Evolutionary conservation across 148 eudicot species (phyloP), one percentile per base, ranked within the genome.

Genomic region (Polygonum aviculare): DNA sequence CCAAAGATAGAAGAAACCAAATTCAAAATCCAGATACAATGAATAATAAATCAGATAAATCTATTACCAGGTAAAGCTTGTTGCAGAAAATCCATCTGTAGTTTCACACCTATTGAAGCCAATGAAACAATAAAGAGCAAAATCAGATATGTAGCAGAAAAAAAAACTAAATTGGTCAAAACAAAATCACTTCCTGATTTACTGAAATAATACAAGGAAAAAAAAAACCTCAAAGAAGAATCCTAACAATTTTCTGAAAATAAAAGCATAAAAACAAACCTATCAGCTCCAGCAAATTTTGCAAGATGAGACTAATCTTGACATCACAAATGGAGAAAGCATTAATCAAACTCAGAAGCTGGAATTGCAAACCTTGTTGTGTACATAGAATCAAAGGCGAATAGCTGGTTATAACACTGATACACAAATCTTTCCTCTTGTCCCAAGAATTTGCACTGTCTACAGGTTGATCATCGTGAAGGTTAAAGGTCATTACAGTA

Each of bases 381-480:
- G 98, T 95, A 79, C 98, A 95, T 19, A 95, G 86, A 70, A 95
- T 89, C 48, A 87, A 84, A 0, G 98, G 98, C 18, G 94, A 89
- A 78, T 92, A 92, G 79, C 97, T 95, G n/a, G 98, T 92, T 26
- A 92, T 84, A 50, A 95, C 94, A 60, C 94, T 90, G 31, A 90
- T 79, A 81, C 98, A 94, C 83, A 94, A 79, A 85, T 90, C 97
- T 77, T 88, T 92, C 87, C 98, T 88, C 80, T 86, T 90, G n/a
- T 86, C 89, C 98, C 98, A 94, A 74, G 96, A 92, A 80, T 90
- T 88, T 16, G 91, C 90, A 78, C 92, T 90, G 63, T 88, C 96
- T 74, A 84, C 88, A 55, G 85, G 77, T 78, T 94, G 91, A 82
- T 90, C 98, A 74, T 94, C 97, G 39, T 90, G 94, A 78, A 94